These are phyloP conservation scores for Leishmania lainsoni DNA, from an alignment of 208 protist genomes.

Conservation along the genomic window DNA sequence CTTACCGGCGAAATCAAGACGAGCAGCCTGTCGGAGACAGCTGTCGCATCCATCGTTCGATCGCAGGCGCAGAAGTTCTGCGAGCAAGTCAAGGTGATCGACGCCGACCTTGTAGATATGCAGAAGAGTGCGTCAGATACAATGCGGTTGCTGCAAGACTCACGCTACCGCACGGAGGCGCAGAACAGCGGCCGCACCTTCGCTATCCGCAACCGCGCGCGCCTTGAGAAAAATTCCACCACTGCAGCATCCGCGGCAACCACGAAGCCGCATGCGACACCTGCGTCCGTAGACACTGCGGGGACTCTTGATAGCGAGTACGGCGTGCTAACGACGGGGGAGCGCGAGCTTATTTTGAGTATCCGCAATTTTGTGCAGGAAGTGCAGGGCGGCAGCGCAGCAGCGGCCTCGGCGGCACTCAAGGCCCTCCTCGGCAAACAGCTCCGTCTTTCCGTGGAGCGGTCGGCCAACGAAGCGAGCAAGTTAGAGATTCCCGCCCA, in stretches of 20 bases:
- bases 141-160: slow-evolving; percentile 82
- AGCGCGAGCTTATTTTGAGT: slow-evolving; percentile 67
- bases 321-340: slow-evolving; percentile 51
- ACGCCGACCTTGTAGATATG: slow-evolving; percentile 65
- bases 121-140: slow-evolving; percentile 74
- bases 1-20: slow-evolving; percentile 66
- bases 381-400: slow-evolving; percentile 55
- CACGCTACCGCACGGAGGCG: slow-evolving; percentile 70
- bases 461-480: slow-evolving; percentile 60
- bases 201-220: slow-evolving; percentile 71
- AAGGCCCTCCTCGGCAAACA: slow-evolving; percentile 69
- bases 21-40: slow-evolving; percentile 67
- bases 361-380: slow-evolving; percentile 76
- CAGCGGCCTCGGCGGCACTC: slow-evolving; percentile 53
- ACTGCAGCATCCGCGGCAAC: slow-evolving; percentile 20
- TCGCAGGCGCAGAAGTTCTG: slow-evolving; percentile 79
- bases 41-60: slow-evolving; percentile 65
- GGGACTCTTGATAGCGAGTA: slow-evolving; percentile 29
- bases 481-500: slow-evolving; percentile 48
- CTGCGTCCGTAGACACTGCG: neutral
- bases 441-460: slow-evolving; percentile 72
- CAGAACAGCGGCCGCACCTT: slow-evolving; percentile 77
- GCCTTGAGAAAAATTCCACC: slow-evolving; percentile 48
- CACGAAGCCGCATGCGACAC: slow-evolving; percentile 7
- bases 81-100: slow-evolving; percentile 66